Evolutionary conservation across 1,284 basidiomycete species (phyloP).

Genomic region (Blastosporella zonata): DNA sequence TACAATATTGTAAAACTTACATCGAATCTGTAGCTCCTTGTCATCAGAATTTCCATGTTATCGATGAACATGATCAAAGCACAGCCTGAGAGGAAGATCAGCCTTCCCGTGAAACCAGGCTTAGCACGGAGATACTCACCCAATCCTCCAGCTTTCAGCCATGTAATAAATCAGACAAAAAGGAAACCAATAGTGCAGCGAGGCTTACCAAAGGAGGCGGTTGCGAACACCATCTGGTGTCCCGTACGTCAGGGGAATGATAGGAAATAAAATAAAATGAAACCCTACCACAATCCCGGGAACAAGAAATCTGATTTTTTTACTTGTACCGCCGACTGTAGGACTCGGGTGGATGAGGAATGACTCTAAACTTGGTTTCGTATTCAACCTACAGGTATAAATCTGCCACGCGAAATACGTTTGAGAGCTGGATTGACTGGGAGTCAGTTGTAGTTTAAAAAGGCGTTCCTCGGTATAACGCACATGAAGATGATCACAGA

Average conservation of each 20-base stretch:
- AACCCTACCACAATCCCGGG: slow-evolving; percentile 8
- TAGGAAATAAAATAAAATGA: background rate
- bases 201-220: slow-evolving; percentile 4
- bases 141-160: background rate
- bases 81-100: slow-evolving; percentile 3
- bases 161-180: background rate
- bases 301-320: background rate
- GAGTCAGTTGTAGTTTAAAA: background rate
- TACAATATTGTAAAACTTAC: background rate
- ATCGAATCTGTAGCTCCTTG: slow-evolving; percentile 8
- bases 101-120: too few species aligned
- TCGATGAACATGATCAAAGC: slow-evolving; percentile 7
- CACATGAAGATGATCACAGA: slow-evolving; percentile 10
- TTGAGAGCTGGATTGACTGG: background rate
- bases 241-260: background rate
- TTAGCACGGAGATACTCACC: background rate
- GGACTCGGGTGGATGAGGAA: background rate
- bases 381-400: slow-evolving; percentile 5
- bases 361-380: too few species aligned
- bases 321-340: slow-evolving; percentile 1
- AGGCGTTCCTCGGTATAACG: background rate
- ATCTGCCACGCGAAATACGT: slow-evolving; percentile 11
- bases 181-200: background rate
- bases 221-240: slow-evolving; percentile 12
- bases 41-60: slow-evolving; percentile 5